phyloP scores from a whole-genome alignment of 192 early-diverging fungal species.

The Rhizophagus clarus region DNA sequence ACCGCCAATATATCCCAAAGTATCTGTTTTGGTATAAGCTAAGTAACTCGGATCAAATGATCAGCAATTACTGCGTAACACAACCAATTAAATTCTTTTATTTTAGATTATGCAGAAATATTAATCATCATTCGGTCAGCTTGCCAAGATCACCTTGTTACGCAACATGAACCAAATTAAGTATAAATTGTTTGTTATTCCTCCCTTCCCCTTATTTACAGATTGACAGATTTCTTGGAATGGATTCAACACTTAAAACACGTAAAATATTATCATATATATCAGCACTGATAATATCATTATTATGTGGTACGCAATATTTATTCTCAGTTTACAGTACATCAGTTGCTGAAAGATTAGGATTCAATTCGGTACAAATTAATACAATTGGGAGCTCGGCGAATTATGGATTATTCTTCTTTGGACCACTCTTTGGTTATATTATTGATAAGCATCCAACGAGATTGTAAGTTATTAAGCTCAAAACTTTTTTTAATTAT shows the following conservation, averaged over 20 bases:
- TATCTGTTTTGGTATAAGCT: no score
- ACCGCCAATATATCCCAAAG: no score
- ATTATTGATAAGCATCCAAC: slow-evolving; percentile 49
- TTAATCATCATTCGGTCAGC: no score
- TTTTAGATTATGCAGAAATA: no score
- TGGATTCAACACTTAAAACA: no score
- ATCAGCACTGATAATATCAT: slow-evolving; percentile 46
- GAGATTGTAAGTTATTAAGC: not conserved
- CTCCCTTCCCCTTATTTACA: not conserved
- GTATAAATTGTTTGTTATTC: not conserved
- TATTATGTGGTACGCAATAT: slow-evolving; percentile 66
- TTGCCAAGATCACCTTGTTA: no score
- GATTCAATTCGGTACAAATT: slow-evolving; percentile 61
- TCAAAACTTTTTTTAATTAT: not conserved
- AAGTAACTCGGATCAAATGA: no score
- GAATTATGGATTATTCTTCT: slow-evolving; percentile 69
- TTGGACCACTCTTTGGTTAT: slow-evolving; percentile 59
- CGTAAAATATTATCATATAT: slow-evolving; percentile 45
- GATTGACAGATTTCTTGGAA: no score
- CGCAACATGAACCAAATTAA: slow-evolving; percentile 30
- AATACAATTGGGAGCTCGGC: slow-evolving; percentile 64
- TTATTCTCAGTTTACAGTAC: slow-evolving; percentile 66
- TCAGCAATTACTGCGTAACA: no score
- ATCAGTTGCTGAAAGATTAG: slow-evolving; percentile 49
- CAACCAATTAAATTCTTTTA: no score